Conservation (phyloP, 495 filamentous ascomycete species). For the Astrothelium macrocarpum region DNA sequence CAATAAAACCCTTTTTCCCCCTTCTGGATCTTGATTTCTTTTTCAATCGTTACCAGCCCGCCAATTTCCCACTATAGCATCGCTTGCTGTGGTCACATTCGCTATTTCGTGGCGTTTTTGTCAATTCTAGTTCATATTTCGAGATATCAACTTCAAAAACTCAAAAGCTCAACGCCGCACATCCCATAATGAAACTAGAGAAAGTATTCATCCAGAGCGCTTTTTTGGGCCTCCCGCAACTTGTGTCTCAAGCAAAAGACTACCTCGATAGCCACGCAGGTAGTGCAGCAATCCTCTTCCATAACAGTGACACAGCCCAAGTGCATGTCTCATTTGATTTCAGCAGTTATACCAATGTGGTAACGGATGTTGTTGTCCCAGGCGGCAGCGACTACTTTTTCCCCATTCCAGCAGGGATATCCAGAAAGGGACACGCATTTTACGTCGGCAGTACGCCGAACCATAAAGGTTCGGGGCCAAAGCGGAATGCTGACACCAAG, state of each 20-base stretch:
- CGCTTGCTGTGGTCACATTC: neutral
- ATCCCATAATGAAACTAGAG: neutral
- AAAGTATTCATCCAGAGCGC: neutral
- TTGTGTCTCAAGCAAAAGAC: neutral
- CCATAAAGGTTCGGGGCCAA: neutral
- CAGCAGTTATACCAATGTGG: neutral
- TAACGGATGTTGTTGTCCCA: neutral
- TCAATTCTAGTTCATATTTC: too few relatives aligned
- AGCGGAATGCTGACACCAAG: conserved; percentile 6
- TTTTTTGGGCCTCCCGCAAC: neutral
- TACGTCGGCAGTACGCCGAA: conserved; percentile 7
- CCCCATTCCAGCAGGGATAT: neutral
- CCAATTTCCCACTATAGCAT: neutral
- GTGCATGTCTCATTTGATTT: conserved; percentile 1
- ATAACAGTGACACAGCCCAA: neutral
- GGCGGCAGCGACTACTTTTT: neutral
- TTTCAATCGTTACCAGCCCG: neutral
- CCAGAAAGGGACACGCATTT: neutral
- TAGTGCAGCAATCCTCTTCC: neutral
- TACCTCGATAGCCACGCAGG: neutral
- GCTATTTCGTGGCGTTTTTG: too few relatives aligned
- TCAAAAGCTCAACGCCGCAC: neutral
- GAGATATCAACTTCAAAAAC: neutral
- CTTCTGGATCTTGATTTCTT: neutral
- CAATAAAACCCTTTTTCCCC: too few relatives aligned